Percentiles rank a stretch among this genome's conserved stretches.
Evolutionary conservation across 192 early-diverging fungal species (phyloP).

Genomic region (Entomortierella lignicola): DNA sequence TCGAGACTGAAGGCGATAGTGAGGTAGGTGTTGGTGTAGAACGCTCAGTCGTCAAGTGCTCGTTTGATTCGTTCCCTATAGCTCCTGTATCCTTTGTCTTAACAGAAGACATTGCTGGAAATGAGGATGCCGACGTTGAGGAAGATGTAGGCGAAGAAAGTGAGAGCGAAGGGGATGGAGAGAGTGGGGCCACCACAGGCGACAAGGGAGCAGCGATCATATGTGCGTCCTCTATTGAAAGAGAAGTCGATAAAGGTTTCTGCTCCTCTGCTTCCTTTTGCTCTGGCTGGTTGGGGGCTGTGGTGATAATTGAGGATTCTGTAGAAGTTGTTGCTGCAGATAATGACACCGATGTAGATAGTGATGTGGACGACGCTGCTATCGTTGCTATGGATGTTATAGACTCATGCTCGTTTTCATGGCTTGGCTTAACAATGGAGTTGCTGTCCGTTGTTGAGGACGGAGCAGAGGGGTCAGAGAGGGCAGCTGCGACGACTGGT

Average conservation of each 20-base stretch:
- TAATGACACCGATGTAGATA: slow-evolving; percentile 15
- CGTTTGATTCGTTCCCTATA: not conserved
- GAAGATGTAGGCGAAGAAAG: slow-evolving; percentile 17
- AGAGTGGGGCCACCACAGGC: slow-evolving; percentile 8
- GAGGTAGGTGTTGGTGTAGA: slow-evolving; percentile 5
- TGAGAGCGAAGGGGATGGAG: slow-evolving; percentile 22
- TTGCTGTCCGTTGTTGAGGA: slow-evolving; percentile 14
- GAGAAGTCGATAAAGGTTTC: not conserved
- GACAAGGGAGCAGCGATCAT: not conserved
- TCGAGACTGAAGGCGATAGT: slow-evolving; percentile 19
- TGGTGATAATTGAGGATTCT: slow-evolving; percentile 16
- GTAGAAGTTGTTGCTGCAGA: slow-evolving; percentile 20
- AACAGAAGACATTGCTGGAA: not conserved
- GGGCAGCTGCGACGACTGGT: slow-evolving; percentile 26
- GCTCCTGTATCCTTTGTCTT: not conserved
- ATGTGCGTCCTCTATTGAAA: not conserved
- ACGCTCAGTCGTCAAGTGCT: not conserved
- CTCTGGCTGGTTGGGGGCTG: not conserved
- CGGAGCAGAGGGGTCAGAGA: slow-evolving; percentile 7
- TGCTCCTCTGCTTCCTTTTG: not conserved
- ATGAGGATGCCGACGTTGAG: not conserved
- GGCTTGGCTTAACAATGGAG: slow-evolving; percentile 6
- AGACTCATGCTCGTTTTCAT: not conserved
- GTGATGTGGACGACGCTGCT: slow-evolving; percentile 1
- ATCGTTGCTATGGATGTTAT: not conserved